phyloP scores from a whole-genome alignment of 2,329 filamentous ascomycete genomes.

The Aspergillus bombycis region DNA sequence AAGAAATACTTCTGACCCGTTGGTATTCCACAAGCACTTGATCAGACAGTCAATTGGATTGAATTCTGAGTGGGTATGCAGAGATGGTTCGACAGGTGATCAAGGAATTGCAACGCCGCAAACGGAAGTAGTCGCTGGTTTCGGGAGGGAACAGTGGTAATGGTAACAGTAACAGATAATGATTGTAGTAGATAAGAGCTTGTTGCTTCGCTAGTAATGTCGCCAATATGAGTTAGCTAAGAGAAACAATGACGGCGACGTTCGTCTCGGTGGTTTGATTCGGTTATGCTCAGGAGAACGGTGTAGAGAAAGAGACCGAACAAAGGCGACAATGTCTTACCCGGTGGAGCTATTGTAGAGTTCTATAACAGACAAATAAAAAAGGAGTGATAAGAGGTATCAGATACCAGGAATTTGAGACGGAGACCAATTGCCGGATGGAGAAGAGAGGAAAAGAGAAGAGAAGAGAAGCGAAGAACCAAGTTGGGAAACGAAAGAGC shows the following conservation, averaged over 20 bases:
- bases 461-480: background rate
- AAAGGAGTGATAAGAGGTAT: background rate
- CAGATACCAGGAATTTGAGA: background rate
- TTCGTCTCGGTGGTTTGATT: background rate
- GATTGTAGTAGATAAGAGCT: background rate
- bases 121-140: no score
- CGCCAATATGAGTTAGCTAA: background rate
- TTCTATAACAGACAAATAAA: background rate
- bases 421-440: background rate
- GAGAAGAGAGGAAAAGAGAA: background rate
- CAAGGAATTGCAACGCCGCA: background rate
- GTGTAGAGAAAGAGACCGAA: background rate
- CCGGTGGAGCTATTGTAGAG: background rate
- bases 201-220: background rate
- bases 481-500: background rate
- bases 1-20: background rate
- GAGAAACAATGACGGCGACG: background rate
- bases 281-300: background rate
- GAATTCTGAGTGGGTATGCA: background rate
- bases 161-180: background rate
- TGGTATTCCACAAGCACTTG: background rate
- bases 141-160: background rate
- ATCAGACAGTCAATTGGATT: background rate
- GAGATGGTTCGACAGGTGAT: constrained; percentile 1
- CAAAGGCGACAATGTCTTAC: background rate